phyloP scores from a whole-genome alignment of 164 flowering plant species.

The Sextonia rubra region DNA sequence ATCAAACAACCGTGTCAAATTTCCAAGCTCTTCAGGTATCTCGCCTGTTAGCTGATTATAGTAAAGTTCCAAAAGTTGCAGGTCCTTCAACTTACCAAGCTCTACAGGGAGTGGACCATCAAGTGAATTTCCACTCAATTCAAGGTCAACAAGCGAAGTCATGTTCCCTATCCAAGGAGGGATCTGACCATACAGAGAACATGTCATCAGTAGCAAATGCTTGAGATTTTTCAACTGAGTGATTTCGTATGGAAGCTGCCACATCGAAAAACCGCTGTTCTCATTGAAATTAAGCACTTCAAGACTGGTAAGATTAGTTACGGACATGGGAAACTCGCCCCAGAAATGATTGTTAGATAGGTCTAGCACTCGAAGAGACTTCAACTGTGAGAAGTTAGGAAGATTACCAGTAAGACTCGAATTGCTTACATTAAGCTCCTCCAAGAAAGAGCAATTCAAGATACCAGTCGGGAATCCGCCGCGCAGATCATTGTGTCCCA shows the following conservation, averaged over 20 bases:
- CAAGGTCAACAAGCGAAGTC: constrained; percentile 68
- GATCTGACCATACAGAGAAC: constrained; percentile 54
- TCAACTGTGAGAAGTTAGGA: constrained; percentile 59
- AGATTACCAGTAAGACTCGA: constrained; percentile 40
- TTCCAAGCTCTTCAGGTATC: constrained; percentile 79
- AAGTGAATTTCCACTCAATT: constrained; percentile 66
- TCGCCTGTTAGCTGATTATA: constrained; percentile 61
- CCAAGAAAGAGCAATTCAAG: constrained; percentile 58
- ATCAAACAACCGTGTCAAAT: constrained; percentile 57
- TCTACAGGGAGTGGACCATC: constrained; percentile 62
- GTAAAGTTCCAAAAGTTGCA: constrained; percentile 69
- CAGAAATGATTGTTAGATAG: constrained; percentile 57
- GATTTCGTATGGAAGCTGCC: constrained; percentile 61
- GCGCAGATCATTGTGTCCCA: constrained; percentile 40
- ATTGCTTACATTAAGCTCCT: constrained; percentile 51
- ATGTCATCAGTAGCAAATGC: constrained; percentile 51
- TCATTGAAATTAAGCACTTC: constrained; percentile 67
- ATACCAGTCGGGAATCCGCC: constrained; percentile 53
- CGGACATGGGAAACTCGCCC: constrained; percentile 69
- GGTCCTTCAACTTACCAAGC: constrained; percentile 52
- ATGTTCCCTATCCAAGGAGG: constrained; percentile 72
- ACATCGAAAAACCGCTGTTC: constrained; percentile 32
- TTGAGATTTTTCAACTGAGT: constrained; percentile 45
- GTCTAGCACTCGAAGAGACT: constrained; percentile 50
- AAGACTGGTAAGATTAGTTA: constrained; percentile 66